Evolutionary conservation across 1,284 basidiomycete genomes (phyloP).

Genomic region (Ceratobasidium sp.): DNA sequence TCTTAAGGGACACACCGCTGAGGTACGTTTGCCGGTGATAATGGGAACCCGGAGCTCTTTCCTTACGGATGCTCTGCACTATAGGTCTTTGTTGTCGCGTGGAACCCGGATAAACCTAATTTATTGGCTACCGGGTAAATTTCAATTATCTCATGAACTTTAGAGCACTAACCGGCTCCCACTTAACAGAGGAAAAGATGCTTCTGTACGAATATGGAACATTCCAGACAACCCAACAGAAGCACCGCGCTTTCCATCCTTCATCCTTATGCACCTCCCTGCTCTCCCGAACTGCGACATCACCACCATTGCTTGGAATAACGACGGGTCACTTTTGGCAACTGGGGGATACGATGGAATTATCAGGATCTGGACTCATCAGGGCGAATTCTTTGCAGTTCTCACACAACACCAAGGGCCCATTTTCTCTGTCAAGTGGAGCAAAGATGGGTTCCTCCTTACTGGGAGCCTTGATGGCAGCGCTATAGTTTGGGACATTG

Average conservation of each 20-base stretch:
- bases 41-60: no score
- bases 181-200: slow-evolving; percentile 71
- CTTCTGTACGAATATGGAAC: slow-evolving; percentile 78
- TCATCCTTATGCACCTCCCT: slow-evolving; percentile 63
- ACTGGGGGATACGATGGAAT: slow-evolving; percentile 78
- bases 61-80: slow-evolving; percentile 30
- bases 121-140: slow-evolving; percentile 83
- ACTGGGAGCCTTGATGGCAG: slow-evolving; percentile 79
- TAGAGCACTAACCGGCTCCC: neutral
- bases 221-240: slow-evolving; percentile 60
- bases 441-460: slow-evolving; percentile 73
- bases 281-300: slow-evolving; percentile 64
- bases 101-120: slow-evolving; percentile 73
- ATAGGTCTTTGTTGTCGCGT: slow-evolving; percentile 86
- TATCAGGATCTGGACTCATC: slow-evolving; percentile 68
- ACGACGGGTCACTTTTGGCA: slow-evolving; percentile 74
- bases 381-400: slow-evolving; percentile 60
- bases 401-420: slow-evolving; percentile 65
- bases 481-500: slow-evolving; percentile 80
- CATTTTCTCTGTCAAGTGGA: slow-evolving; percentile 79
- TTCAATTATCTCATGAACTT: no score
- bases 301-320: slow-evolving; percentile 78
- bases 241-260: slow-evolving; percentile 54
- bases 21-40: no score
- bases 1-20: slow-evolving; percentile 44